Conservation (phyloP, 139 green algal genomes). For the Auxenochlorella pyrenoidosa region DNA sequence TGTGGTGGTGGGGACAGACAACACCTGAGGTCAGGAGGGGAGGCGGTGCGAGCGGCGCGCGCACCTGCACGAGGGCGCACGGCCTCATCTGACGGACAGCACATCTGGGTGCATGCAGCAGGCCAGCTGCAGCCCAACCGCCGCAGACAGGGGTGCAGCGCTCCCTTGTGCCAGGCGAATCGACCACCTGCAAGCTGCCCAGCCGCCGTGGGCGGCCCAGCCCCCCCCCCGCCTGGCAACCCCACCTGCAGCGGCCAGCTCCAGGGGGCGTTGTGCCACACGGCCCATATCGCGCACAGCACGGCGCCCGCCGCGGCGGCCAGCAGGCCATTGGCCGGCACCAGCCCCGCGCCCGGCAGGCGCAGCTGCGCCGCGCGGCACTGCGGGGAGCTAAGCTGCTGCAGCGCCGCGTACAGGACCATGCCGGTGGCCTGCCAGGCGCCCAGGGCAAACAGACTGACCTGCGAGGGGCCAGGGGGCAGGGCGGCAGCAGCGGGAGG, state of each 20-base stretch:
- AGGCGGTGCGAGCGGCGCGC: no score
- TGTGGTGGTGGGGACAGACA: no score
- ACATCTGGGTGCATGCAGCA: no score
- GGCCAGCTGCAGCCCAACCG: not conserved
- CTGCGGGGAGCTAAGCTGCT: not conserved
- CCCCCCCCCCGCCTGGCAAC: no score
- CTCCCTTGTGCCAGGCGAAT: no score
- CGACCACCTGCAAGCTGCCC: no score
- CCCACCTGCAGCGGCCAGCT: conserved; percentile 73
- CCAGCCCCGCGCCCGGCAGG: conserved; percentile 2
- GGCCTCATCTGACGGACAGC: no score
- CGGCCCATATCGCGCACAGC: conserved; percentile 58
- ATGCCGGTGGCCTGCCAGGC: conserved; percentile 54
- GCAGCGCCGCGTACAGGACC: conserved; percentile 35
- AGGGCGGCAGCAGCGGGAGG: not conserved
- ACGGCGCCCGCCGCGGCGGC: conserved; percentile 20
- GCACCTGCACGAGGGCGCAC: no score
- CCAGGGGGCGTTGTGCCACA: conserved; percentile 43
- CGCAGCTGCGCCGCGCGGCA: conserved; percentile 18
- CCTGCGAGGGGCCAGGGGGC: conserved; percentile 27
- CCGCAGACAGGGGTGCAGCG: not conserved
- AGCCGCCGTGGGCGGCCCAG: no score
- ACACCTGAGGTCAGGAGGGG: no score
- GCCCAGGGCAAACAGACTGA: conserved; percentile 66
- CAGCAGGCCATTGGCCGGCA: conserved; percentile 25